phyloP scores from a whole-genome alignment of 192 early-diverging fungal genomes.

The Podila epicladia region DNA sequence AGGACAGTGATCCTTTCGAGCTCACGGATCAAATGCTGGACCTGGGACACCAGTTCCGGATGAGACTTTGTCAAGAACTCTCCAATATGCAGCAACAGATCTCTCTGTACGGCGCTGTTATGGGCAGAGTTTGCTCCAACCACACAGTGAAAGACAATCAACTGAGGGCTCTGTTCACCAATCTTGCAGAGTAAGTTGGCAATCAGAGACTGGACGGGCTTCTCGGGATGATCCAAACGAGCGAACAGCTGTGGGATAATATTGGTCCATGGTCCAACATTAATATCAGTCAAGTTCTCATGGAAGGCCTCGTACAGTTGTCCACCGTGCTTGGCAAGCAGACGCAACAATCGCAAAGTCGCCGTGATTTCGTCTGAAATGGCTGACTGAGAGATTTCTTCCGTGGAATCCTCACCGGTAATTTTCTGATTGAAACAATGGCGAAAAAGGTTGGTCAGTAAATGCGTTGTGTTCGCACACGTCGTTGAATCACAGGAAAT shows the following conservation, averaged over 20 bases:
- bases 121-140: constrained; percentile 62
- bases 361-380: constrained; percentile 62
- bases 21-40: constrained; percentile 65
- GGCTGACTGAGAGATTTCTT: constrained; percentile 26
- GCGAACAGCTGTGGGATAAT: constrained; percentile 84
- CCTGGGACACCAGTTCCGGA: constrained; percentile 60
- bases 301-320: constrained; percentile 57
- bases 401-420: constrained; percentile 22
- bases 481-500: neutral
- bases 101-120: constrained; percentile 46
- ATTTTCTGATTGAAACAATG: constrained; percentile 23
- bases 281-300: constrained; percentile 48
- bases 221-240: constrained; percentile 70
- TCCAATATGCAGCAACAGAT: constrained; percentile 50
- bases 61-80: constrained; percentile 50
- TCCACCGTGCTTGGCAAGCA: constrained; percentile 70
- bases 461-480: no score
- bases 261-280: constrained; percentile 65
- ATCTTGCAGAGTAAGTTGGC: constrained; percentile 68
- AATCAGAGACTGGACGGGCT: constrained; percentile 62
- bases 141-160: constrained; percentile 73
- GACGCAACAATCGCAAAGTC: constrained; percentile 67
- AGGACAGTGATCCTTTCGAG: constrained; percentile 78
- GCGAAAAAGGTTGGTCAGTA: neutral
- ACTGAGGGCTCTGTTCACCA: constrained; percentile 65